Base-by-base conservation (phyloP, 2,329 filamentous ascomycete genomes). In the Calonectria ilicicola region DNA sequence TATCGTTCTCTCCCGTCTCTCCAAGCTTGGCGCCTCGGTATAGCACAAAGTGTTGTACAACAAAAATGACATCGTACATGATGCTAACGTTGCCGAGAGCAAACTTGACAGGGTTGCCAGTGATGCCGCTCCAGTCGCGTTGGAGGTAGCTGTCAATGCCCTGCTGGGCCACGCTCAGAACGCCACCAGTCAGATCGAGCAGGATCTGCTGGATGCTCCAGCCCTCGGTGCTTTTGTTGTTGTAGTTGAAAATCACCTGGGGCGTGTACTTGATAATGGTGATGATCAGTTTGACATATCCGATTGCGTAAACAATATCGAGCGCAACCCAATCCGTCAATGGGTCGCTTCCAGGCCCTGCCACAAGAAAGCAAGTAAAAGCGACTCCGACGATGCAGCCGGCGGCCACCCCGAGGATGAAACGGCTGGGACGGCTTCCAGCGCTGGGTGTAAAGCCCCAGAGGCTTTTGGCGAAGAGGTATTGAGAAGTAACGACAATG, bases 251-350 rank as follows among this genome's bases (percentile, higher is more conserved):
- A 80, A 93, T 88, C 44, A 94, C 91, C 87, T 98, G 95, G 6
- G 97, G 97, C 58, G 95, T 92, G 84, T 98, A 98, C 86, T 99
- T 99, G 84, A 98, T 90, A 29, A 98, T 86, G 0, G 96, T 98
- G 76, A 98, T 91, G 67, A 96, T 84, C 40, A 99, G 88, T 85
- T 99, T 99, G 81, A 98, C 93, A 82, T 97, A 97, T 49, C 94
- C 95, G 38, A 97, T 86, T 15, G 93, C 90, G 80, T 92, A 92
- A 62, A 91, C 87, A 65, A 91, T 87, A 79, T 93, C 92, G 49
- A 93, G 88, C 84, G 88, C 91, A 67, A 89, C 89, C 91, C 91
- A 93, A 65, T 86, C 86, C 47, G 78, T 83, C 32, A 79, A 80
- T 3, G 88, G 83, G 75, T 88, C 80, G 60, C 75, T 72, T 10